Percentiles rank a stretch among this genome's conserved stretches.
These are phyloP conservation scores for Aegilops umbellulata DNA, from an alignment of 176 grass and related monocot species.

Conservation along the genomic window DNA sequence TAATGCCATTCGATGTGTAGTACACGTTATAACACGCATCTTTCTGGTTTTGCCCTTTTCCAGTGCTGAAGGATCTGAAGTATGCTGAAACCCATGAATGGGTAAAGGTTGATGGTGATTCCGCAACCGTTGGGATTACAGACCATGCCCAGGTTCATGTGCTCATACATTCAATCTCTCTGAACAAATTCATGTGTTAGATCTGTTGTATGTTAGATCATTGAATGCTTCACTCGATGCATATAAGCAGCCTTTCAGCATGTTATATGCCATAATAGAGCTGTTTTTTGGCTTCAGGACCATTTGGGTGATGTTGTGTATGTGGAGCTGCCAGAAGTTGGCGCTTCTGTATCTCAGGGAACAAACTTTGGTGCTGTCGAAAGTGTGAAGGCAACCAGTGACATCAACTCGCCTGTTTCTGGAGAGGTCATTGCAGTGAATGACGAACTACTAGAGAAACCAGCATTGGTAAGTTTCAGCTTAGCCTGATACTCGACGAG, in stretches of 20 bases:
- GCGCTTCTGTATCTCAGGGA: conserved; percentile 57
- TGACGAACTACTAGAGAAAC: conserved; percentile 40
- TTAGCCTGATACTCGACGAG: background rate
- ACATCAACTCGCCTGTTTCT: conserved; percentile 76
- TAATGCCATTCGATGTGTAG: background rate
- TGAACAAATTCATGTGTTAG: background rate
- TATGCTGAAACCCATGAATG: conserved; percentile 95
- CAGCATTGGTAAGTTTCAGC: conserved; percentile 60
- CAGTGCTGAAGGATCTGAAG: conserved; percentile 90
- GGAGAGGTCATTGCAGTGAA: conserved; percentile 86
- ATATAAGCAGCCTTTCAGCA: background rate
- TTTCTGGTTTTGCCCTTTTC: conserved; percentile 22
- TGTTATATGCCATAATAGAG: background rate
- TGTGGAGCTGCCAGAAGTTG: conserved; percentile 91
- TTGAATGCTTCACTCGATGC: background rate
- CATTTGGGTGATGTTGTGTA: conserved; percentile 98
- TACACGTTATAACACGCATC: background rate
- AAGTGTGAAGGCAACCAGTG: conserved; percentile 97
- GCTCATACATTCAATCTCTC: background rate
- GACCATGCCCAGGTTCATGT: conserved; percentile 92
- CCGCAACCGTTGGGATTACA: conserved; percentile 85
- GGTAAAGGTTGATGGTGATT: conserved; percentile 81
- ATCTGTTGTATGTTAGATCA: background rate
- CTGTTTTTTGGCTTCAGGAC: conserved; percentile 43
- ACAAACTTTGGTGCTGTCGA: conserved; percentile 85